Evolutionary conservation across 108 stramenopile genomes (phyloP).

Genomic region (Nannochloropsis salina): DNA sequence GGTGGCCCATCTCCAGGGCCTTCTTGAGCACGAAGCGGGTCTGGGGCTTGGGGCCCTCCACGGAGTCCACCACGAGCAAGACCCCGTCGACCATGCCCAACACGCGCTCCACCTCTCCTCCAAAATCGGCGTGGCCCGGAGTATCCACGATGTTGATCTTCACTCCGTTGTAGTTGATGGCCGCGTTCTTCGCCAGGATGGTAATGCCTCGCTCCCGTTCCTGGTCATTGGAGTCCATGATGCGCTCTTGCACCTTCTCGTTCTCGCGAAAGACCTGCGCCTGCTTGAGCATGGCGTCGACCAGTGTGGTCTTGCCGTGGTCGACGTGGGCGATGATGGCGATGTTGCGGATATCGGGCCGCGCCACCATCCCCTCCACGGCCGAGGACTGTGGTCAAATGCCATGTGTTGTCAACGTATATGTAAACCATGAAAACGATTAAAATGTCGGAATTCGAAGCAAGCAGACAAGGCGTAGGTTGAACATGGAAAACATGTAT

Average conservation of each 20-base stretch:
- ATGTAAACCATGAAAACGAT: no score
- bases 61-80: constrained; percentile 85
- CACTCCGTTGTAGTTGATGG: constrained; percentile 77
- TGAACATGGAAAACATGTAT: no score
- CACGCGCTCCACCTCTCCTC: constrained; percentile 98
- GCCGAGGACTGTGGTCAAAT: background rate
- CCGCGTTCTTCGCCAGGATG: constrained; percentile 93
- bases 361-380: background rate
- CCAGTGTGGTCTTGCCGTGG: constrained; percentile 96
- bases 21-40: constrained; percentile 95
- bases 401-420: background rate
- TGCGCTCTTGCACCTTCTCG: constrained; percentile 75
- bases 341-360: constrained; percentile 65
- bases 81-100: constrained; percentile 97
- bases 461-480: no score
- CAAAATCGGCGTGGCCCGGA: constrained; percentile 96
- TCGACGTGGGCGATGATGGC: constrained; percentile 66
- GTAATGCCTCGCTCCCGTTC: constrained; percentile 97
- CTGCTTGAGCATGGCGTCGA: constrained; percentile 88
- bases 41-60: constrained; percentile 98
- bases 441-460: no score
- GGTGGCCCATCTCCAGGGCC: constrained; percentile 81
- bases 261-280: constrained; percentile 86
- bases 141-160: constrained; percentile 99
- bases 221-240: constrained; percentile 97